Evolutionary conservation across 179 eudicot genomes (phyloP).

Genomic region (Sideroxylon spinosum): DNA sequence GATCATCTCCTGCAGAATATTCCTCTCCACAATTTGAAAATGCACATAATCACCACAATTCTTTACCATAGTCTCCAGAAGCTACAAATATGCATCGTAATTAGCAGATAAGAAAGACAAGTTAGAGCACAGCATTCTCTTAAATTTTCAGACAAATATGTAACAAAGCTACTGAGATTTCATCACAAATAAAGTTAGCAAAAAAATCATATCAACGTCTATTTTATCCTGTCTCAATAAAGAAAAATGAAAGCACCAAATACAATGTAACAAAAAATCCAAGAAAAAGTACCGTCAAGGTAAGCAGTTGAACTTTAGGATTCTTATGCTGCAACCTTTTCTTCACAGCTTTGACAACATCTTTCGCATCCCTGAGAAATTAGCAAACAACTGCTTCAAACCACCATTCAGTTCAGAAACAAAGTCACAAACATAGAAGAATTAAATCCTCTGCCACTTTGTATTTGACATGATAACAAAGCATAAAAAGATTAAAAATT

Average conservation of each 20-base stretch:
- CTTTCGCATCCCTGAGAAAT: conserved; percentile 69
- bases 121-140: not conserved
- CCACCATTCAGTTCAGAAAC: not conserved
- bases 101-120: conserved; percentile 2
- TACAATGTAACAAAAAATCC: not conserved
- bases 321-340: conserved; percentile 87
- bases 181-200: not conserved
- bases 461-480: not conserved
- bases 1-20: conserved; percentile 76
- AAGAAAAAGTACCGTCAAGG: conserved; percentile 64
- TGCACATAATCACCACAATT: conserved; percentile 91
- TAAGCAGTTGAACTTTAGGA: conserved; percentile 82
- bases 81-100: conserved; percentile 35
- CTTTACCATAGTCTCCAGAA: conserved; percentile 96
- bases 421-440: not conserved
- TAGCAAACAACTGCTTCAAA: conserved; percentile 7
- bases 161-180: not conserved
- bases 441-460: not conserved
- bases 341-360: conserved; percentile 79
- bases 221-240: not conserved
- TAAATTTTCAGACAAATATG: not conserved
- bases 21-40: conserved; percentile 68
- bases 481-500: not conserved
- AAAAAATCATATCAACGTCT: not conserved
- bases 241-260: not conserved